A percentile compares a stretch with the other conserved stretches of the same genome.
Evolutionary conservation across 352 stramenopile genomes (phyloP).

Genomic region (Pseudoperonospora humuli): DNA sequence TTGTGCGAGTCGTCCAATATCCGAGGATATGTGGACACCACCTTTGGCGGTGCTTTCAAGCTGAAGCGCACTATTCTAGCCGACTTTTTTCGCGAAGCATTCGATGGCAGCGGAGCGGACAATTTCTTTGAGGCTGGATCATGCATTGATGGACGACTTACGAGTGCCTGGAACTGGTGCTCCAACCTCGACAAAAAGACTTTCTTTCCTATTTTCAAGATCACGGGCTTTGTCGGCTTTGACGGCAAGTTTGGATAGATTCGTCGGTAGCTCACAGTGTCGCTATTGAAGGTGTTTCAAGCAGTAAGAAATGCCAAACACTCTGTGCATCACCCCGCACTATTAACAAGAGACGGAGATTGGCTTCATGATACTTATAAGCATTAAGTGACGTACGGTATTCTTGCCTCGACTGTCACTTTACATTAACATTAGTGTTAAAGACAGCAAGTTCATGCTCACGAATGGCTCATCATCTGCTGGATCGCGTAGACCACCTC

Average conservation of each 20-base stretch:
- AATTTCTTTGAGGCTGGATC: constrained; percentile 94
- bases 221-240: constrained; percentile 94
- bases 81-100: constrained; percentile 95
- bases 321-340: background rate
- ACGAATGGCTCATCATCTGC: constrained; percentile 24
- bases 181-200: constrained; percentile 89
- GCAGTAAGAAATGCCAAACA: constrained; percentile 8
- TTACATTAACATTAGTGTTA: background rate
- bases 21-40: constrained; percentile 52
- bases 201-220: constrained; percentile 95
- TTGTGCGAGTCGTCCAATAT: constrained; percentile 46
- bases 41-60: constrained; percentile 80
- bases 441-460: constrained; percentile 19
- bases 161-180: constrained; percentile 97
- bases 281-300: background rate
- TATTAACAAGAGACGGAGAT: too few relatives aligned
- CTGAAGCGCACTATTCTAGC: constrained; percentile 89
- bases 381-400: too few relatives aligned
- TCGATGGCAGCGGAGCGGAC: constrained; percentile 92
- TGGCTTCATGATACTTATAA: too few relatives aligned
- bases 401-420: background rate
- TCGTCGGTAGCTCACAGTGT: background rate
- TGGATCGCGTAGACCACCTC: constrained; percentile 56
- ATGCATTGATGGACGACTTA: constrained; percentile 95
- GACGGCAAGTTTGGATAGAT: constrained; percentile 91